Base-by-base conservation (phyloP, 106 monocot species). In the Alisma plantagoaquatica region DNA sequence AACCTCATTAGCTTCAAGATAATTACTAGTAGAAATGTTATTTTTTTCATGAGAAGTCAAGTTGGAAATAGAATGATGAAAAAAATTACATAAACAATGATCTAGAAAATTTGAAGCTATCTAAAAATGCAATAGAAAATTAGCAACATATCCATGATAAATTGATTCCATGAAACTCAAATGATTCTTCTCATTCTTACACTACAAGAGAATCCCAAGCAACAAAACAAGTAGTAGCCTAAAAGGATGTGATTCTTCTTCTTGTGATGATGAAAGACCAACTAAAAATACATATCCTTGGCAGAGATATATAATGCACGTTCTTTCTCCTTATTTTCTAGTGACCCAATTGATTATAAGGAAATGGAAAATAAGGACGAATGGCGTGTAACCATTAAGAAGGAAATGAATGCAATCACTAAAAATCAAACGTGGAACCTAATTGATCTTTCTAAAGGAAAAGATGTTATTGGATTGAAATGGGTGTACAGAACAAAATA, bases 401-500 rank as follows among this genome's bases (percentile, higher is more conserved):
- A 53, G 17, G 63, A 64, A 16, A 64, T 64, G 2, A 18, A 0
- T 26, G 33, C 52, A 23, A 64, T 42, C 43, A 27, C 53, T 21
- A 53, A 10, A 32, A 66, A 29, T 15, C 33, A 54, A 23, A 25
- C 33, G 20, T 57, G 23, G 46, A 38, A 57, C 5, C 19, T 67
- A 1, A 23, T 41, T 4, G 26, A 56, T 14, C 22, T 68, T 5
- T 41, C 57, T 2, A 8, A 17, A 21, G 68, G 41, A 22, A 68
- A 68, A 43, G 42, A 59, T 21, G 38, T 51, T 24, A 59, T 68
- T 9, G 22, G 58, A 4, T 49, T 59, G 15, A 59, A 59, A 30
- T 59, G 58, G 41, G 51, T 68, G 2, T 59, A 68, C 21, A 69
- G 58, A 16, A 32, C 46, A 18, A 59, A 68, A 10, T 68, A 23